Base-by-base conservation (phyloP, 2,329 filamentous ascomycete genomes). In the Ceratocystis destructans region DNA sequence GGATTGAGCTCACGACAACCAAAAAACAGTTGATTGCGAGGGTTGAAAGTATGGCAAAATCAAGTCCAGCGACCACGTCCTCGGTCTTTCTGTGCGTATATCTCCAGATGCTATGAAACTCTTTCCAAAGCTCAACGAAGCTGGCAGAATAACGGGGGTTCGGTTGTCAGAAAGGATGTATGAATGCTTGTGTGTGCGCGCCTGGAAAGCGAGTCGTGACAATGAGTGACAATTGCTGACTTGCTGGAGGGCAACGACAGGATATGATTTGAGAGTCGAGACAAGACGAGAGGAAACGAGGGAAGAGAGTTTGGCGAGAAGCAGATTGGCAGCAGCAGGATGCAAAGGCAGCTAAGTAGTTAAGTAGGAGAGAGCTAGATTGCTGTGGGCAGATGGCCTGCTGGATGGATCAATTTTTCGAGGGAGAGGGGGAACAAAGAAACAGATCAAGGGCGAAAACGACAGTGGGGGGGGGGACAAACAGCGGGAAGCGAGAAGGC, bases 261-360 rank as follows among this genome's bases (percentile, higher is more conserved):
- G 45, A 65, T 66, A 61, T 68, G 10, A 12, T 17, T 59, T 25
- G 28, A 59, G 55, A 28, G 55, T 59, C 55, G 28, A 25, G 64
- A 66, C 46, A 61, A 68, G 66, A 68, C 66, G 64, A 66, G 66
- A 25, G 46, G 61, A 63, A 48, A 63, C 61, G 45, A 63, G 45
- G 50, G 44, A 48, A 63, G 62, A 63, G 48, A 41, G 41, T 66
- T 68, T 68, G 64, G 61, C 66, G 66, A 68, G 10, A 41, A 41
- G 66, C 65, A 61, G 50, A 50, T 50, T 61, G 64, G 64, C 63
- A 64, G 64, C 66, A 68, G 66, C 66, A 68, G 66, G 66, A 68
- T 68, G 66, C 66, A 50, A 50, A 61, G 59, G 63, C 65, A 59
- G 31, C 66, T 68, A 68, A 66, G 64, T 68, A 68, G 25, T 50